Base-by-base conservation (phyloP, 139 green algal genomes). In the Chlamydomonas incerta region DNA sequence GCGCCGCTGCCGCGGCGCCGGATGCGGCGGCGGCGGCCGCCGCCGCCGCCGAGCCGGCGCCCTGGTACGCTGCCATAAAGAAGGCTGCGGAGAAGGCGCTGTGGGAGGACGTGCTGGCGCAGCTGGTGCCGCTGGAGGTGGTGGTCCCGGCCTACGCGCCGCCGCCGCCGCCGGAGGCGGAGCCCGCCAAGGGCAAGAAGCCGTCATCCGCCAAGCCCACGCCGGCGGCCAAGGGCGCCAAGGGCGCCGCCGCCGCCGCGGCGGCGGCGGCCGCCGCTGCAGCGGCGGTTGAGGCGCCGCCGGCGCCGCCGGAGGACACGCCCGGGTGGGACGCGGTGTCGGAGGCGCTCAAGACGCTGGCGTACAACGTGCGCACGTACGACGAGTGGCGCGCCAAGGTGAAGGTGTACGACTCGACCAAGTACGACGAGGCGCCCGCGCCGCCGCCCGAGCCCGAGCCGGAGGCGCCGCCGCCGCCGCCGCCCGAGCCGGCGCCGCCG, bases 341-440 rank as follows among this genome's bases (percentile, higher is more conserved):
- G 2, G 55, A 57, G 23, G 13, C 87, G 65, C 62, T 90, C 28
- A 74, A 73, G 28, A 52, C 72, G 62, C 79, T 89, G n/a, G 79
- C 81, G 18, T 26, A 58, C 34, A 37, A 80, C 20, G 91, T 81
- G 9, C 83, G 77, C 24, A 65, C 72, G n/a, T 94, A 92, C 73
- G 87, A 92, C 34, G 81, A 90, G 71, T 94, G 91, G 91, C 79
- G 82, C 21, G 68, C 81, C 18, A 21, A 35, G 1, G 87, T 91
- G 11, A 87, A 82, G 20, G 91, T 94, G 87, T 88, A 91, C 58
- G 63, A 83, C 62, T 52, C 46, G 5, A 50, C 41, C 24, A 81
- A 82, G 8, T 57, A 74, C 34, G 6, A 69, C 0, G 74, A 80
- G 14, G 24, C 55, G 9, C 75, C 21, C 10, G 17, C n/a, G n/a